Evolutionary conservation across 805 yeast species (phyloP), one percentile per base, ranked within the genome.

Genomic region (Schizosaccharomyces cryophilus): DNA sequence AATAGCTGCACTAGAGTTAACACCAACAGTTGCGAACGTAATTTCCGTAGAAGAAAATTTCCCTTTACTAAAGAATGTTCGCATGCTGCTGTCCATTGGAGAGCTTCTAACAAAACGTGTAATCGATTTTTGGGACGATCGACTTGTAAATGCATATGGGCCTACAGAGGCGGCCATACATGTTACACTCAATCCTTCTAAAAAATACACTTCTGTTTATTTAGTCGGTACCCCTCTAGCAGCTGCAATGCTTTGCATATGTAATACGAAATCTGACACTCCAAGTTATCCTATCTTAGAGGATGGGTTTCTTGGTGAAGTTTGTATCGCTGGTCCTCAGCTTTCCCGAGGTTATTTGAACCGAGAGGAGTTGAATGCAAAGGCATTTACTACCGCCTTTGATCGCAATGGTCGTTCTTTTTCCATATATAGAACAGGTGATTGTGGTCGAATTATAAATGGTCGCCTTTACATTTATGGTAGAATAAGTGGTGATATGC

Each of bases 311-410:
- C 63, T 64, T 7, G 71, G 71, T 7, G 69, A 69, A 59, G 61
- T 69, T 3, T 66, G 65, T 3, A 63, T 69, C n/a, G 56, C 65
- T 11, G 71, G 71, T 3, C 62, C 61, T 5, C 71, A 68, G 61
- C 66, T 69, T 4, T 67, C 71, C 13, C 21, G 38, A n/a, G 69
- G 71, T 5, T 69, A 69, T 61, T 51, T 66, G 6, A 64, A 67
- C 30, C 63, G 65, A 1, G 64, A 63, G 0, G 66, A 64, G 6
- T 61, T 68, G 9, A 69, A 68, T 15, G 60, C 60, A 1, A 60
- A 65, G 21, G 56, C 35, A 6, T 51, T 51, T 21, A 29, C 31
- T 19, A n/a, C 21, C 9, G 35, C n/a, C 1, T 17, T 51, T 29
- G 19, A 24, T 19, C 19, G 15, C 31, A 51, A 51, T 29, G 30